Evolutionary conservation across 2,329 filamentous ascomycete genomes (phyloP).

Genomic region (Trichoderma breve): DNA sequence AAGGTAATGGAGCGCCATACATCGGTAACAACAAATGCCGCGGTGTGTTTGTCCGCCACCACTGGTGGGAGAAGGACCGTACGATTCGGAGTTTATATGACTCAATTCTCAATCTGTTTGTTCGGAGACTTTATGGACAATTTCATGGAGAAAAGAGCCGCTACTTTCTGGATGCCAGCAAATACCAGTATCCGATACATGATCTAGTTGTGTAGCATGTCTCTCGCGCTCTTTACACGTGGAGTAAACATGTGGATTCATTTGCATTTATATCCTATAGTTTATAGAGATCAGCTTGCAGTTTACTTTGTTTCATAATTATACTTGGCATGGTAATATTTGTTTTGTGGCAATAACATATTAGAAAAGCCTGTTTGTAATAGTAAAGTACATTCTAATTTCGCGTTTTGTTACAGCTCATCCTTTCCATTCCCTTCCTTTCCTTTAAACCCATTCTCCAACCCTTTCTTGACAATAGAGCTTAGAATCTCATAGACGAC

Average conservation of each 20-base stretch:
- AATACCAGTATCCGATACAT: not conserved
- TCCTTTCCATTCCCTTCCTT: slow-evolving; percentile 33
- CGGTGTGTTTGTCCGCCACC: not conserved
- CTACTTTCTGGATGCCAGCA: not conserved
- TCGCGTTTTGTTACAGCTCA: slow-evolving; percentile 35
- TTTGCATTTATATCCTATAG: not conserved
- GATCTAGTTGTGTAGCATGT: not conserved
- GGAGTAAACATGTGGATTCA: not conserved
- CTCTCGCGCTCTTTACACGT: not conserved
- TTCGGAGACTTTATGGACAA: not conserved
- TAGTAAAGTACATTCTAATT: not conserved
- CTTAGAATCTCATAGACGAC: slow-evolving; percentile 84
- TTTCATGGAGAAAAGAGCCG: not conserved
- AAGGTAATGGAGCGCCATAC: not conserved
- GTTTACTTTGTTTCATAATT: not conserved
- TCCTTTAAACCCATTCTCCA: slow-evolving; percentile 39
- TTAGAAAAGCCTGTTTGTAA: not conserved
- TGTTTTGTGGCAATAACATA: not conserved
- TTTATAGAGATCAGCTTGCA: not conserved
- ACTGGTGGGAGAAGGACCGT: not conserved
- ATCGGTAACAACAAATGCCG: not conserved
- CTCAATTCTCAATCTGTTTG: not conserved
- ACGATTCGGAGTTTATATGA: not conserved
- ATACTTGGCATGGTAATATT: not conserved
- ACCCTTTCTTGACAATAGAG: slow-evolving; percentile 61